A percentile compares a stretch with the other conserved stretches of the same genome.
Evolutionary conservation across 1,139 yeast species (phyloP).

Genomic region (Debaryomyces sp.): DNA sequence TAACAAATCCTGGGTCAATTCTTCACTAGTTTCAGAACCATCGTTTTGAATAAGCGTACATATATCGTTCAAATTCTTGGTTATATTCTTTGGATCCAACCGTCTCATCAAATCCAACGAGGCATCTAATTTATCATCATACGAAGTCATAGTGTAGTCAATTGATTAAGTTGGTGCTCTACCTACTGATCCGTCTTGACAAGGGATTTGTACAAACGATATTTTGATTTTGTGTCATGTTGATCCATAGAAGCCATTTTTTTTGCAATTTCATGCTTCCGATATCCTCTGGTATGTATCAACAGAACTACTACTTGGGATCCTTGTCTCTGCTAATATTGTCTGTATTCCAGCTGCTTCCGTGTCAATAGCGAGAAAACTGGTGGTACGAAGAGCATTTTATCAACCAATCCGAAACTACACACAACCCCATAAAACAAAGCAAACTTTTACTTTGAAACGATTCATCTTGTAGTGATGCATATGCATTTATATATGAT

Average conservation of each 20-base stretch:
- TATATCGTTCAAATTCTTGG: slow-evolving; percentile 63
- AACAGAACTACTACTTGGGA: not conserved
- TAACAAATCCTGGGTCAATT: slow-evolving; percentile 81
- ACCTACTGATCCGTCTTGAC: not conserved
- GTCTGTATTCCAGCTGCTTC: not conserved
- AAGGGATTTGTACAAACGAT: not conserved
- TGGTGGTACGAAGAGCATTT: too few species aligned
- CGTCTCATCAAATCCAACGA: slow-evolving; percentile 87
- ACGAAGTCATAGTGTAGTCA: slow-evolving; percentile 17
- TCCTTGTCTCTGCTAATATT: not conserved
- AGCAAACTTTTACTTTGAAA: too few species aligned
- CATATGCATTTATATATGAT: too few species aligned
- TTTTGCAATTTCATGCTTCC: not conserved
- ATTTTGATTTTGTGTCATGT: not conserved
- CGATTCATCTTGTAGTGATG: too few species aligned
- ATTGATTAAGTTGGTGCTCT: not conserved
- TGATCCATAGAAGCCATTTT: not conserved
- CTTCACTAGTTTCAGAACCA: slow-evolving; percentile 28
- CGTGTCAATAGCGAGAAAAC: not conserved
- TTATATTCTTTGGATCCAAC: slow-evolving; percentile 73
- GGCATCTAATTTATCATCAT: slow-evolving; percentile 77
- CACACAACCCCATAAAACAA: too few species aligned
- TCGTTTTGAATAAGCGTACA: slow-evolving; percentile 70
- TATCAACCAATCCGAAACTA: too few species aligned
- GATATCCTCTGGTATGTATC: not conserved